phyloP scores from a whole-genome alignment of 768 basidiomycete genomes.

The Trametes cingulata region DNA sequence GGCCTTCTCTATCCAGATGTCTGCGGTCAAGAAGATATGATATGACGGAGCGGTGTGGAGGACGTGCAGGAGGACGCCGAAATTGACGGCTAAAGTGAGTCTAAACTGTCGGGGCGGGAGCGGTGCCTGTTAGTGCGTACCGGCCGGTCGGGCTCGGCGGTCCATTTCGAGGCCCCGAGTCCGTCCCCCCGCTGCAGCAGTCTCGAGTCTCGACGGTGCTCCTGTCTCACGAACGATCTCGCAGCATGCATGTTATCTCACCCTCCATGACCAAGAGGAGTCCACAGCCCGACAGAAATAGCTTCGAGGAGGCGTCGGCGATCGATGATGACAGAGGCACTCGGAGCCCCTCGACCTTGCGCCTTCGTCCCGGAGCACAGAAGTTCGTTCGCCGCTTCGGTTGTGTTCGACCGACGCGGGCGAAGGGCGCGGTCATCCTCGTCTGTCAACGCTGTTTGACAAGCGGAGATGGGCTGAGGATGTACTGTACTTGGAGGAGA shows the following conservation, averaged over 20 bases:
- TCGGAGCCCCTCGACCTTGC: too few relatives aligned
- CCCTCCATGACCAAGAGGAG: background rate
- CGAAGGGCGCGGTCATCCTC: too few relatives aligned
- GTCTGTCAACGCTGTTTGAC: too few relatives aligned
- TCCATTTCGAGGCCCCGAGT: conserved; percentile 4
- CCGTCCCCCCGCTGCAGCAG: background rate
- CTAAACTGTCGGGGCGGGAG: conserved; percentile 6
- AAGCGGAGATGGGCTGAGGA: too few relatives aligned
- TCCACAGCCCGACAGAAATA: background rate
- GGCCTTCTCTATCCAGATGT: background rate
- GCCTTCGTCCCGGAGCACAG: too few relatives aligned
- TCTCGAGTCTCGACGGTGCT: background rate
- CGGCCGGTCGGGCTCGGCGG: background rate
- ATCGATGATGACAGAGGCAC: background rate
- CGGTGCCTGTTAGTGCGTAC: conserved; percentile 4
- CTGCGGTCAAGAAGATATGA: background rate
- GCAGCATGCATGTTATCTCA: background rate
- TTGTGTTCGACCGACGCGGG: too few relatives aligned
- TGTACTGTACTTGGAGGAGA: too few relatives aligned
- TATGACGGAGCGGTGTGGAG: background rate
- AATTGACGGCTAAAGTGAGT: conserved; percentile 1
- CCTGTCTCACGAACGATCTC: background rate
- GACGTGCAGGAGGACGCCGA: background rate
- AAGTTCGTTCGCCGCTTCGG: too few relatives aligned
- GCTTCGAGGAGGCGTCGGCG: background rate